phyloP scores from a whole-genome alignment of 805 yeast genomes.

The Hanseniaspora jakobsenii region DNA sequence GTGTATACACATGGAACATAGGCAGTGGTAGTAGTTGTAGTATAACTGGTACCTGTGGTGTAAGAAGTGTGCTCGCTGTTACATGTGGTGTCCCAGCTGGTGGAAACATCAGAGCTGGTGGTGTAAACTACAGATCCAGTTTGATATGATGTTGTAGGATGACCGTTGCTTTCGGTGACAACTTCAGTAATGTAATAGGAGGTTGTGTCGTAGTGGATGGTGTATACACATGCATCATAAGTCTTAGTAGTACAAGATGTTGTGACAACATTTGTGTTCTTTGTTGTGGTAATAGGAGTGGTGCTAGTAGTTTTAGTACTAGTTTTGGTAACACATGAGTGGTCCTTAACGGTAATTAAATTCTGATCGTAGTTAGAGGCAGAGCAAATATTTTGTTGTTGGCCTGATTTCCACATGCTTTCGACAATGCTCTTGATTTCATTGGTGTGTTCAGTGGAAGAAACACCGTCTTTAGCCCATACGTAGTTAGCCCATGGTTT shows the following conservation, averaged over 20 bases:
- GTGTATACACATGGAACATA: background rate
- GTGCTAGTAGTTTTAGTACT: no score
- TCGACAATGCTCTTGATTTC: background rate
- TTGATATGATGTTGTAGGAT: background rate
- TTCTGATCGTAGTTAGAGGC: background rate
- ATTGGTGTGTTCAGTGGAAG: background rate
- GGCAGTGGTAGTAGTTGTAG: background rate
- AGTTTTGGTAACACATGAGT: background rate
- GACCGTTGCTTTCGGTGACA: background rate
- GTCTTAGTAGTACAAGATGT: background rate
- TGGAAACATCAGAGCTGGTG: background rate
- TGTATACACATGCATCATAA: background rate
- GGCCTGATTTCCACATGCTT: background rate
- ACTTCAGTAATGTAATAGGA: background rate
- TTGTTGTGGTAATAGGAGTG: no score
- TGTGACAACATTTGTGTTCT: no score
- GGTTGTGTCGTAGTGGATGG: background rate
- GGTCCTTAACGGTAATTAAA: background rate
- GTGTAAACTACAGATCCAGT: background rate
- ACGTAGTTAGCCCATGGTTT: slow-evolving; percentile 12
- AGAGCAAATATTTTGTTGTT: background rate
- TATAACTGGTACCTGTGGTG: background rate
- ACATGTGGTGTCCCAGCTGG: background rate
- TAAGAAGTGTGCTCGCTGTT: background rate
- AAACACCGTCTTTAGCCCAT: slow-evolving; percentile 6